Percentiles rank a stretch among this genome's conserved stretches.
phyloP scores from a whole-genome alignment of 192 early-diverging fungal genomes.

The Irineochytrium annulatum region DNA sequence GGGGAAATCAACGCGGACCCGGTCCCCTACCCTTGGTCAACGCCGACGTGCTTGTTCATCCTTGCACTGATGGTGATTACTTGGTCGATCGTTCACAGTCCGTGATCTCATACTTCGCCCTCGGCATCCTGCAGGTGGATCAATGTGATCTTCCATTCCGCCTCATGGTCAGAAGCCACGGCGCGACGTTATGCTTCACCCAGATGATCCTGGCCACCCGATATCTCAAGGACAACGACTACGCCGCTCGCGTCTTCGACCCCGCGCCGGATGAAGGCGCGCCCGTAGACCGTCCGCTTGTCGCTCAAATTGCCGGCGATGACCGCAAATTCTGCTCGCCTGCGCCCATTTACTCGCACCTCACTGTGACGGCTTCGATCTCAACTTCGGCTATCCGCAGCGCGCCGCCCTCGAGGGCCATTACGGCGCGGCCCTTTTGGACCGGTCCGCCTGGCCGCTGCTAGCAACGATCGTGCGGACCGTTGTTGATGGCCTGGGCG shows the following conservation, averaged over 20 bases:
- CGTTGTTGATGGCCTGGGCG: not conserved
- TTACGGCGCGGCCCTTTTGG: slow-evolving; percentile 9
- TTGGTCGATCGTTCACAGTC: too few species aligned
- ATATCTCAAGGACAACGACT: not conserved
- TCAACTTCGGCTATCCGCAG: slow-evolving; percentile 20
- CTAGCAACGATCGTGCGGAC: slow-evolving; percentile 4
- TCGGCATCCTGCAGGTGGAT: too few species aligned
- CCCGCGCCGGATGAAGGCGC: slow-evolving; percentile 8
- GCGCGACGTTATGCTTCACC: not conserved
- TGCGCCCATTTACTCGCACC: not conserved
- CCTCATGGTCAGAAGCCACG: not conserved
- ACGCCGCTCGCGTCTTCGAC: slow-evolving; percentile 2
- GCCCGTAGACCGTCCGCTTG: slow-evolving; percentile 12
- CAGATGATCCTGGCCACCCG: slow-evolving; percentile 14
- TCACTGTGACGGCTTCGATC: slow-evolving; percentile 16
- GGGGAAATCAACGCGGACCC: too few species aligned
- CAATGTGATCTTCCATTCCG: slow-evolving; percentile 24
- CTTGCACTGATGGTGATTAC: too few species aligned
- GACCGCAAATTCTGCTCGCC: not conserved
- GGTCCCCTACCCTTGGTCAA: too few species aligned
- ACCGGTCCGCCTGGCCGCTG: not conserved
- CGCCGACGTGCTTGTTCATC: too few species aligned
- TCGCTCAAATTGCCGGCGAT: slow-evolving; percentile 17
- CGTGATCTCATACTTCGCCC: too few species aligned
- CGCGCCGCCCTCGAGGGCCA: slow-evolving; percentile 10